Percentiles rank a stretch among this genome's conserved stretches.
Conservation (phyloP, 1,139 yeast species). For the Wickerhamomyces sp. region DNA sequence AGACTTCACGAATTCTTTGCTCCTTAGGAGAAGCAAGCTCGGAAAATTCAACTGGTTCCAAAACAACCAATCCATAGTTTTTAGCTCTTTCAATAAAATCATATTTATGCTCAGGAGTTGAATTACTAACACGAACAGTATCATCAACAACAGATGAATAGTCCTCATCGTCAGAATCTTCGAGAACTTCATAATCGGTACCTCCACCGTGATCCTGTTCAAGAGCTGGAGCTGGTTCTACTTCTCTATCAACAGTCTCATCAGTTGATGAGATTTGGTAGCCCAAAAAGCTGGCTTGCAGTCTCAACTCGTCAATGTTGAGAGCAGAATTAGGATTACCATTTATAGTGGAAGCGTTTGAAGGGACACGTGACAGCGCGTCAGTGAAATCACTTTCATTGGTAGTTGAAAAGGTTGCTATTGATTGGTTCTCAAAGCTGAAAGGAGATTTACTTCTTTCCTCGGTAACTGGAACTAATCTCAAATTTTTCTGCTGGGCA, state of each 20-base stretch:
- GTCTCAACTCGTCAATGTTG: slow-evolving; percentile 19
- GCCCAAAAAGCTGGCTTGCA: slow-evolving; percentile 24
- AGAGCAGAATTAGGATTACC: slow-evolving; percentile 6
- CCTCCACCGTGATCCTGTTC: slow-evolving; percentile 1
- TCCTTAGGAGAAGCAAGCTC: not conserved
- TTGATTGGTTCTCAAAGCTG: slow-evolving; percentile 16
- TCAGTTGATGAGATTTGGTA: slow-evolving; percentile 19
- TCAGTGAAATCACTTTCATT: slow-evolving; percentile 27
- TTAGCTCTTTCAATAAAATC: slow-evolving; percentile 8
- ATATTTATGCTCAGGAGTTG: slow-evolving; percentile 2
- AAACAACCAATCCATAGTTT: slow-evolving; percentile 14
- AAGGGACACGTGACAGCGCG: slow-evolving; percentile 25
- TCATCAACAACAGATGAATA: slow-evolving; percentile 7
- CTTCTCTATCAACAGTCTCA: not conserved
- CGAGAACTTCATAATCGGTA: slow-evolving; percentile 1
- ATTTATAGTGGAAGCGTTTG: slow-evolving; percentile 26
- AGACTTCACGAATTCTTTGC: slow-evolving; percentile 3
- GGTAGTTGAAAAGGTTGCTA: slow-evolving; percentile 18
- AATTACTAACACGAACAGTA: slow-evolving; percentile 7
- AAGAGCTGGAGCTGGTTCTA: slow-evolving; percentile 1
- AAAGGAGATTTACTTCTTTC: slow-evolving; percentile 3
- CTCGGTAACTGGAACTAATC: slow-evolving; percentile 17
- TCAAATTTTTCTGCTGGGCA: slow-evolving; percentile 25
- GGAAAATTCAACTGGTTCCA: slow-evolving; percentile 4
- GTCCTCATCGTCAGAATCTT: slow-evolving; percentile 10